These are phyloP conservation scores for Nicotiana paniculata DNA, from an alignment of 257 asterid species.

Conservation along the genomic window DNA sequence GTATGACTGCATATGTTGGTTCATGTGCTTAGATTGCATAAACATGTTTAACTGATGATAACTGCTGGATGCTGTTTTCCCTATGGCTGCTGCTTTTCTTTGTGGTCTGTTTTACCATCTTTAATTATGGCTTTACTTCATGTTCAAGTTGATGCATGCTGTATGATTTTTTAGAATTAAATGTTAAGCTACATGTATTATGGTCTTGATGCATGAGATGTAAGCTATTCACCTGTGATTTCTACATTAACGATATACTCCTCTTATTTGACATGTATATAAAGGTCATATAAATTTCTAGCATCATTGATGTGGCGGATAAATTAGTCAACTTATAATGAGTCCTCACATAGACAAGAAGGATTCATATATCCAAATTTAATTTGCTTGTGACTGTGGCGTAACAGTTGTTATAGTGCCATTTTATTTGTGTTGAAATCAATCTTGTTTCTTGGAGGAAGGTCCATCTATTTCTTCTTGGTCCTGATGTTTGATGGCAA, in stretches of 20 bases:
- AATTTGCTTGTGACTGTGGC: too few relatives aligned
- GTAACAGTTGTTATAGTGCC: too few relatives aligned
- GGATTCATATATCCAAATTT: too few relatives aligned
- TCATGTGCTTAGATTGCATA: slow-evolving; percentile 34
- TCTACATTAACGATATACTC: too few relatives aligned
- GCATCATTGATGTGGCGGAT: not conserved
- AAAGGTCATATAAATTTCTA: not conserved
- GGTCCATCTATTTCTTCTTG: too few relatives aligned
- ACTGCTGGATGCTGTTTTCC: slow-evolving; percentile 35
- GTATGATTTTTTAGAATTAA: not conserved
- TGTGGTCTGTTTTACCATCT: not conserved
- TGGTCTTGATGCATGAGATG: not conserved
- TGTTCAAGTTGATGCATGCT: slow-evolving; percentile 1
- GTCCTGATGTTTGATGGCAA: too few relatives aligned
- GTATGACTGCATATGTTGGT: slow-evolving; percentile 30
- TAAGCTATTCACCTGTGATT: not conserved
- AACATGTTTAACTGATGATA: slow-evolving; percentile 6
- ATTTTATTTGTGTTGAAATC: too few relatives aligned
- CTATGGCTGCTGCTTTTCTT: not conserved
- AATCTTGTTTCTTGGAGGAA: too few relatives aligned
- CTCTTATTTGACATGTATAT: too few relatives aligned
- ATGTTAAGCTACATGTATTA: too few relatives aligned
- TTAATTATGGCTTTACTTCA: not conserved
- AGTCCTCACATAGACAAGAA: too few relatives aligned
- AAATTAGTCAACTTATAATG: too few relatives aligned